Base-by-base conservation (phyloP, 2,329 filamentous ascomycete genomes). In the Ceratocystis ficicola region DNA sequence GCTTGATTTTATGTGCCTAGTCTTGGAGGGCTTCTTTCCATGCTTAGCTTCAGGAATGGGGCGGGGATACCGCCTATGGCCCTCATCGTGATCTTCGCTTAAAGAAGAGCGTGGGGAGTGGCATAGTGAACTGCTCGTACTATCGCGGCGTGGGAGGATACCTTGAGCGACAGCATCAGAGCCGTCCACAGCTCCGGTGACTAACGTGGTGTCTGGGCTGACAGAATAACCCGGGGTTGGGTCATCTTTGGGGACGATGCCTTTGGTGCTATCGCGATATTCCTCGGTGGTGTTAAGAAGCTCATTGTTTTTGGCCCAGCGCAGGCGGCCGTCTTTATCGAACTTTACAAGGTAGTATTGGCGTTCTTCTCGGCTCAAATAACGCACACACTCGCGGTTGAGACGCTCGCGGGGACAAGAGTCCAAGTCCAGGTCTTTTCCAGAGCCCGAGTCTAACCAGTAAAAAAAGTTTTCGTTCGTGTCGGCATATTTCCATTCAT, bases 391-490 rank as follows among this genome's bases (percentile, higher is more conserved):
- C 73, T 95, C 89, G 28, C 83, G 81, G 63, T 94, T 89, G 5
- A 96, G 77, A 15, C 84, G 79, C 67, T 89, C 86, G 44, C 92
- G 81, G 1, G 90, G 86, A 69, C 90, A 90, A 0, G 83, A 81
- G 2, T 84, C 81, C 12, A 93, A 77, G 69, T 93, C 87, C 55
- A 94, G 73, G 48, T 82, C 74, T 70, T 79, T 84, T 0, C 92
- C 92, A 62, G 86, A 86, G 4, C 92, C 92, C 67, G 88, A 80
- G 73, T 96, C 92, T 1, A 96, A 79, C 91, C 92, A 96, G 76
- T 91, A 93, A 74, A 96, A 96, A 80, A 92, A 96, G 72, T 94
- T 95, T 73, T 96, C 87, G 3, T 85, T 83, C 0, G 90, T 93
- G 32, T 88, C 79, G 1, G 84, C 79, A 68, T 82, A 83, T 74